A percentile compares a stretch with the other conserved stretches of the same genome.
Evolutionary conservation across 2,329 filamentous ascomycete genomes (phyloP).

Genomic region (Trichocomaceae sp.): DNA sequence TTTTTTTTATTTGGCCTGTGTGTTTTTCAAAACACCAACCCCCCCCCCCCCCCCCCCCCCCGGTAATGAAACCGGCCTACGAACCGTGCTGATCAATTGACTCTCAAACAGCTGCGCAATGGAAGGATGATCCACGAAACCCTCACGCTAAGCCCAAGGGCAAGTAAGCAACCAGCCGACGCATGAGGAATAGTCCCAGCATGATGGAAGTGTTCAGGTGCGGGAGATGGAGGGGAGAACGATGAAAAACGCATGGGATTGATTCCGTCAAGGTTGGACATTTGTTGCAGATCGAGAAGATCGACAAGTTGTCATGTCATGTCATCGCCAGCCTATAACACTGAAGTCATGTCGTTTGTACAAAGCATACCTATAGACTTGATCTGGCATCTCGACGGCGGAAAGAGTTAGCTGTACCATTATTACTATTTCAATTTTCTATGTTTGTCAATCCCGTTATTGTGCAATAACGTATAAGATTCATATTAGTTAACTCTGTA

Average conservation of each 20-base stretch:
- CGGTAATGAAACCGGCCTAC: not conserved
- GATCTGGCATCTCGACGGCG: constrained; percentile 31
- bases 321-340: not conserved
- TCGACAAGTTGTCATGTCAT: not conserved
- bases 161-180: not conserved
- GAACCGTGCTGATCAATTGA: constrained; percentile 2
- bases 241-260: not conserved
- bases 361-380: constrained; percentile 37
- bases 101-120: constrained; percentile 68
- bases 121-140: constrained; percentile 94
- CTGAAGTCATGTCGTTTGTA: constrained; percentile 22
- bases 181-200: not conserved
- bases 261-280: not conserved
- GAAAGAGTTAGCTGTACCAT: constrained; percentile 32
- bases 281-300: not conserved
- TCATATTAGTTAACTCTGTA: too few species aligned
- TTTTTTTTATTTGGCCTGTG: too few species aligned
- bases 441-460: not conserved
- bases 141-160: constrained; percentile 36
- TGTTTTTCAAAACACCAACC: too few species aligned
- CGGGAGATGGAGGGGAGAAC: not conserved
- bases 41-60: too few species aligned
- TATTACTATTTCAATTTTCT: constrained; percentile 16
- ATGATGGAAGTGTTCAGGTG: not conserved
- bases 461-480: too few species aligned